A percentile compares a stretch with the other conserved stretches of the same genome.
These are phyloP conservation scores for Exophiala phaeomuriformis DNA, from an alignment of 2,329 filamentous ascomycete species.

Conservation along the genomic window DNA sequence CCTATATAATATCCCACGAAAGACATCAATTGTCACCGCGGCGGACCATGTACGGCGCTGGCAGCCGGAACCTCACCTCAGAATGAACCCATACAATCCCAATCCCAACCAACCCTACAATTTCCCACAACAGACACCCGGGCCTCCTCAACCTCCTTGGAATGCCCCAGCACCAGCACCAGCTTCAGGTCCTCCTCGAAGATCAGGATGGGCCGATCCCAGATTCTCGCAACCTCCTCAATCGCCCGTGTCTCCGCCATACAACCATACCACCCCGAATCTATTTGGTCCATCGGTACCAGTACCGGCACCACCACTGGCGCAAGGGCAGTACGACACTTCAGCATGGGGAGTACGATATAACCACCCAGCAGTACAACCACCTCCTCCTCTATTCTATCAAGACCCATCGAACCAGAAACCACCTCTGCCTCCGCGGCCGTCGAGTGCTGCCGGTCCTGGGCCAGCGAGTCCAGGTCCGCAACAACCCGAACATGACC, in stretches of 20 bases:
- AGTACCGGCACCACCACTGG: constrained; percentile 19
- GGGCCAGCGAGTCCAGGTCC: constrained; percentile 2
- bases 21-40: background rate
- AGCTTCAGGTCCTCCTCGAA: constrained; percentile 16
- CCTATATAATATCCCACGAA: background rate
- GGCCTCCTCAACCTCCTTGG: constrained; percentile 26
- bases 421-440: constrained; percentile 27
- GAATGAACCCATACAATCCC: constrained; percentile 17
- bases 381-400: background rate
- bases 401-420: constrained; percentile 1
- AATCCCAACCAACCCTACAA: constrained; percentile 14
- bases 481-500: constrained; percentile 16
- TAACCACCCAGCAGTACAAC: constrained; percentile 18
- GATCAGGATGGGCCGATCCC: constrained; percentile 26
- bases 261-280: constrained; percentile 2
- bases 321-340: constrained; percentile 29
- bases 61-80: background rate
- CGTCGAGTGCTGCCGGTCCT: constrained; percentile 14
- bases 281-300: constrained; percentile 13
- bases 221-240: constrained; percentile 12
- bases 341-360: constrained; percentile 40
- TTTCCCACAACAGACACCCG: constrained; percentile 23
- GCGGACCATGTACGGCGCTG: background rate
- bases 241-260: constrained; percentile 14
- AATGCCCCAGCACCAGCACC: background rate